Evolutionary conservation across 768 basidiomycete species (phyloP), one percentile per base, ranked within the genome.

Genomic region (Phlebiopsis flavidoalba): DNA sequence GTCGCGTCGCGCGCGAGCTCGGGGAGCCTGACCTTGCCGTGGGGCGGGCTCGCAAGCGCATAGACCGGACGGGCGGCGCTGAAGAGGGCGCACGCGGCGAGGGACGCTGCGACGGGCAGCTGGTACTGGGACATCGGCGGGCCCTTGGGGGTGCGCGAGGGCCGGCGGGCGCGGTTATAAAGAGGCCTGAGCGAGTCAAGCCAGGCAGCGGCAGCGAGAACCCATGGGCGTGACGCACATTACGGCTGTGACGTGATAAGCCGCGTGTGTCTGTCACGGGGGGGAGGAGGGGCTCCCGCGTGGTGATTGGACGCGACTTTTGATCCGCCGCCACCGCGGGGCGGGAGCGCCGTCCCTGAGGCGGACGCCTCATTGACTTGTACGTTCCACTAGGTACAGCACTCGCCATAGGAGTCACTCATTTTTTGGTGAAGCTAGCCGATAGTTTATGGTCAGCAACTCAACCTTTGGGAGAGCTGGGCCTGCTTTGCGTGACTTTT

Each of bases 101-200:
- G 76, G 7, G 71, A 69, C 19, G 75, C 71, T 19, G 83, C 82
- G 24, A 84, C 76, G 59, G 78, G 77, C 6, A 87, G 70, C 68
- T 88, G 83, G 70, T 80, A 85, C 8, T 72, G 78, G 66, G 78
- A 78, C 88, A 90, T 89, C n/a, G 71, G 65, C 45, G 48, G 7
- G 46, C 31, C 17, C 21, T 17, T 17, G 17, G 3, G 2, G 17
- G 17, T 12, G n/a, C 17, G 40, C 40, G 3, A 3, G 8, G 17
- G 8, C 40, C 40, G 40, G 11, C 40, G 40, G 40, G 12, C 40
- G 40, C 3, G 40, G 40, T 43, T 43, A 43, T n/a, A 43, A 43
- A 43, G 40, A 43, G 40, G 8, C 37, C 17, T 2, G 8, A 10
- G 40, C 19, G 14, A 49, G 48, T 49, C 15, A 15, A 49, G 15